A percentile compares a stretch with the other conserved stretches of the same genome.
Evolutionary conservation across 306 rosid genomes (phyloP).

Genomic region (Rubus idaeus): DNA sequence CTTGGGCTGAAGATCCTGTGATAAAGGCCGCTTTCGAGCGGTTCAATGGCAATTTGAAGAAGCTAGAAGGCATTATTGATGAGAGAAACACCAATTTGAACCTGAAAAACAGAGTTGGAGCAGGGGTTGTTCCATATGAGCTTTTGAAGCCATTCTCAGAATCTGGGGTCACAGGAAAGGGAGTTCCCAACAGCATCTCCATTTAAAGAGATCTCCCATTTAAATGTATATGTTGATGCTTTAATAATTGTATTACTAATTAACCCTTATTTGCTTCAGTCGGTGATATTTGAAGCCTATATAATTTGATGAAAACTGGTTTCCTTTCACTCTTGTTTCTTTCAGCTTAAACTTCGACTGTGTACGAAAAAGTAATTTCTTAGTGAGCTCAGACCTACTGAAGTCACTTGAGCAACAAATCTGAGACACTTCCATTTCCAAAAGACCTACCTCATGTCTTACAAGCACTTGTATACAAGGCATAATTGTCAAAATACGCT

Average conservation of each 20-base stretch:
- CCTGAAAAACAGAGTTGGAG: constrained; percentile 40
- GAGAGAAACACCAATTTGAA: constrained; percentile 28
- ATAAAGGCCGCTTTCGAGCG: constrained; percentile 33
- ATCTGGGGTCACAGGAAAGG: constrained; percentile 38
- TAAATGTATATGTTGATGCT: neutral
- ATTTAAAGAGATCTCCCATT: too few species aligned
- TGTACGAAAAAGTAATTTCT: too few species aligned
- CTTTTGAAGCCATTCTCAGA: constrained; percentile 41
- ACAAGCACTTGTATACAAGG: too few species aligned
- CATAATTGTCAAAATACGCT: too few species aligned
- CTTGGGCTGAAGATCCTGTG: constrained; percentile 36
- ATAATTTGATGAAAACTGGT: too few species aligned
- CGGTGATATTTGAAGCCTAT: too few species aligned
- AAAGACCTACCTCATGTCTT: neutral
- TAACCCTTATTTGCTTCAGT: neutral
- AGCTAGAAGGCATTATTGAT: constrained; percentile 30
- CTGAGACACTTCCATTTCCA: neutral
- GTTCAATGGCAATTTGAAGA: constrained; percentile 28
- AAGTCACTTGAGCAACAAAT: neutral
- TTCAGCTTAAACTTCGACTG: too few species aligned
- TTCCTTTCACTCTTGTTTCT: too few species aligned
- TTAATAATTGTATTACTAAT: neutral
- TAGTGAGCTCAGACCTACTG: neutral
- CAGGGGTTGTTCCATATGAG: constrained; percentile 38
- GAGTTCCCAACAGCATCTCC: constrained; percentile 36